Evolutionary conservation across 257 asterid genomes (phyloP), one percentile per base, ranked within the genome.

Genomic region (Echium plantagineum): DNA sequence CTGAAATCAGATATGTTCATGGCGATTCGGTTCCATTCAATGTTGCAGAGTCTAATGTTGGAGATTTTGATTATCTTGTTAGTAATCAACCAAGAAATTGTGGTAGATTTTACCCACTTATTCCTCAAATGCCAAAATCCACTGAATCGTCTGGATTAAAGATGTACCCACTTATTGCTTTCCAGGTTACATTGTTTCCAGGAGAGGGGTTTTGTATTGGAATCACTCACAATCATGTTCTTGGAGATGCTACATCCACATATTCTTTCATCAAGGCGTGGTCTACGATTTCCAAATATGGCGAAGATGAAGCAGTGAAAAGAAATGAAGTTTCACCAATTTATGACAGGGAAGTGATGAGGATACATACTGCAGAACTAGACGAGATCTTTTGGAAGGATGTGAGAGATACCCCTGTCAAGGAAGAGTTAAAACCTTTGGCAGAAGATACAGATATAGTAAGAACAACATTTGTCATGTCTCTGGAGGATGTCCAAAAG

Each of bases 221-320:
- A 56, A 56, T 56, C 26, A 56, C 35, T 18, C 26, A 56, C 9
- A 21, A 22, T 9, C 60, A 56, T 21, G 35, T 56, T 10, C 35
- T 17, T 56, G 60, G 35, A 56, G 35, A 56, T 12, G 60, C 35
- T 5, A 9, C 35, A 28, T 12, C 35, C 35, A 56, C 19, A 6
- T 56, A 56, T 56, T 28, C 60, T 9, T 56, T 56, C 20, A 18
- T 26, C 26, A 56, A 56, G 60, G 60, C 60, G 8, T 56, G 59
- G 59, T 18, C 59, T 18, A 55, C 15, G 31, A 20, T 55, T 55
- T 55, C 31, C 26, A 20, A 22, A 22, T 17, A 21, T 9, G 35
- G 60, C 38, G 35, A 22, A 56, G 5, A 56, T 56, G 59, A 13
- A 55, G 15, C 60, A 56, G 15, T 38, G 4, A 28, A 15, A 55